Conservation (phyloP, 352 stramenopile species). For the Poterioochromonas sp. region DNA sequence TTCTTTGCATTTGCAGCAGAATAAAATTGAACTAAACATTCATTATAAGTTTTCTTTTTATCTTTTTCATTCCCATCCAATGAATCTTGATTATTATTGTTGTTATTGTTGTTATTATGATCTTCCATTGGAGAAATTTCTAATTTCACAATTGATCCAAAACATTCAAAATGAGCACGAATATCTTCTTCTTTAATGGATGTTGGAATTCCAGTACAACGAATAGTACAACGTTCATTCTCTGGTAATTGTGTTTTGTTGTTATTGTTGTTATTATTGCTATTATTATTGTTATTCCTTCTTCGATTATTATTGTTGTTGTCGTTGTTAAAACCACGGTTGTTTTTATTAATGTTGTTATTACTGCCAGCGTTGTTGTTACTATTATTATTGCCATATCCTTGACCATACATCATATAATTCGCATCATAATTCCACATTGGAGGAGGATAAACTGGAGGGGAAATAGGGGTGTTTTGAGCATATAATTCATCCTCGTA, state of each 20-base stretch:
- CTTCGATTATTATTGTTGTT: neutral
- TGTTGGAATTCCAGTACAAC: slow-evolving; percentile 10
- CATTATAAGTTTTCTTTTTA: neutral
- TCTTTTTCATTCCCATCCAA: neutral
- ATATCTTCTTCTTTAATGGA: neutral
- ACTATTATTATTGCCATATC: neutral
- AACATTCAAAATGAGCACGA: neutral
- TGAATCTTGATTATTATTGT: neutral
- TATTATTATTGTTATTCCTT: neutral
- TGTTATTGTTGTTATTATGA: neutral
- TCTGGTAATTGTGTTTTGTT: neutral
- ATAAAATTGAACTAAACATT: slow-evolving; percentile 31
- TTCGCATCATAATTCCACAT: neutral
- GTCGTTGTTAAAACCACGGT: neutral
- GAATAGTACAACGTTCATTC: neutral
- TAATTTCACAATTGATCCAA: slow-evolving; percentile 19
- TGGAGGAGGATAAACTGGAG: too few species aligned
- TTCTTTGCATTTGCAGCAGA: neutral
- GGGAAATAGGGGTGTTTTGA: too few species aligned
- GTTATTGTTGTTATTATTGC: neutral
- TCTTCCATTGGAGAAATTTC: neutral
- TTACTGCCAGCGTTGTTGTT: neutral
- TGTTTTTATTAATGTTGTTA: neutral
- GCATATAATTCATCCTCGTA: too few species aligned
- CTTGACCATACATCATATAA: neutral